These are phyloP conservation scores for Penicillium subrubescens DNA, from an alignment of 495 filamentous ascomycete species.

Conservation along the genomic window DNA sequence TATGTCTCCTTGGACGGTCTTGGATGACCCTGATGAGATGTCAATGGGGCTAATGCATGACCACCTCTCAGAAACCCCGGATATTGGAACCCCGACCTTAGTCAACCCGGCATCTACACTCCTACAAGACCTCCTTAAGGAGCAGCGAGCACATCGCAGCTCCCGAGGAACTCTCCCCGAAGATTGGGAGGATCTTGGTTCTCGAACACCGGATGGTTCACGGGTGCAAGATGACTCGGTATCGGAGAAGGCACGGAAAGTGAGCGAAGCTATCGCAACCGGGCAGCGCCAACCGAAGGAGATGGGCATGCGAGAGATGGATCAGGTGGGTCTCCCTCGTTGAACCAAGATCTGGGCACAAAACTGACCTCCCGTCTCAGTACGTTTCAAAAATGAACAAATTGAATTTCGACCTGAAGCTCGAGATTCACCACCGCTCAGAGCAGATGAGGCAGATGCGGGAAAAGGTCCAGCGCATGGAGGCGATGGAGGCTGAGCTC, in stretches of 20 bases:
- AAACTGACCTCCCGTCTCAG: constrained; percentile 24
- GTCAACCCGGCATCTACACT: constrained; percentile 50
- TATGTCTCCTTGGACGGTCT: constrained; percentile 12
- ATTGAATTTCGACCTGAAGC: constrained; percentile 87
- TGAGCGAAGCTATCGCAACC: constrained; percentile 27
- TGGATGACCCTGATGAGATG: background rate
- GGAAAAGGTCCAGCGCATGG: constrained; percentile 67
- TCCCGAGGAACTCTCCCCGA: constrained; percentile 33
- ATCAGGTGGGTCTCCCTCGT: constrained; percentile 39
- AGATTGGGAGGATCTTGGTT: constrained; percentile 24
- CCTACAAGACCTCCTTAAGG: constrained; percentile 50
- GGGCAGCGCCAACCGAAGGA: constrained; percentile 42
- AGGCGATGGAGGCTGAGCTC: constrained; percentile 61
- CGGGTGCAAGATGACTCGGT: constrained; percentile 36
- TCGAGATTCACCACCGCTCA: constrained; percentile 74
- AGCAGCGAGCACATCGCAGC: constrained; percentile 46
- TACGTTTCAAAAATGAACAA: constrained; percentile 71
- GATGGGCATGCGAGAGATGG: constrained; percentile 55
- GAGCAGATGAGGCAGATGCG: constrained; percentile 68
- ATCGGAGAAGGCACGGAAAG: constrained; percentile 40
- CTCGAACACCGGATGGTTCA: constrained; percentile 36
- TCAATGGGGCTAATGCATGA: background rate
- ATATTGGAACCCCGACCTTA: constrained; percentile 30
- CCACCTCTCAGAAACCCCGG: constrained; percentile 29
- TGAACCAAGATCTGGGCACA: background rate